A percentile compares a stretch with the other conserved stretches of the same genome.
These are phyloP conservation scores for Hypoxylon sp. DNA, from an alignment of 2,329 filamentous ascomycete species.

Conservation along the genomic window DNA sequence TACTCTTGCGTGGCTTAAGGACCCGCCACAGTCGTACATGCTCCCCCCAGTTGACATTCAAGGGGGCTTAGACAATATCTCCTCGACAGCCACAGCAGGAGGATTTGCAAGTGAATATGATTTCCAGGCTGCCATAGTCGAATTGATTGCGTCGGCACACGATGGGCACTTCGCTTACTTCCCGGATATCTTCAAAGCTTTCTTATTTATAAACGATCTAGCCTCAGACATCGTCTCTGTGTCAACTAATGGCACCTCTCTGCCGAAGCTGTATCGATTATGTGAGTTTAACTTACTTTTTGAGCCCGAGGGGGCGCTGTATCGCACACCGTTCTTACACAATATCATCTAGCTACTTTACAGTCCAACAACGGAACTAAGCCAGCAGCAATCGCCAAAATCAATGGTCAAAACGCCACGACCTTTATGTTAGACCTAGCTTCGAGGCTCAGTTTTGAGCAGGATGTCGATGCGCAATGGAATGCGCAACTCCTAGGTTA, in stretches of 20 bases:
- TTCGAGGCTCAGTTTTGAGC: slow-evolving; percentile 61
- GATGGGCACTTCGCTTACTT: slow-evolving; percentile 75
- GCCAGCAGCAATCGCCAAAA: slow-evolving; percentile 66
- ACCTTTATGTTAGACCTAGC: slow-evolving; percentile 64
- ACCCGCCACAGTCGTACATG: slow-evolving; percentile 66
- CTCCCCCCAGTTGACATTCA: slow-evolving; percentile 65
- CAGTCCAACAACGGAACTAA: slow-evolving; percentile 38
- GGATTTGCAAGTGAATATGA: slow-evolving; percentile 68
- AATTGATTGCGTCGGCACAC: slow-evolving; percentile 68
- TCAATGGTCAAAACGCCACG: slow-evolving; percentile 70
- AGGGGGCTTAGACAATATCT: slow-evolving; percentile 62
- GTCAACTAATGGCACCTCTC: slow-evolving; percentile 69
- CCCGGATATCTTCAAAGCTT: slow-evolving; percentile 68
- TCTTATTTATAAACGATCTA: slow-evolving; percentile 60
- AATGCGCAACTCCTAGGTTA: slow-evolving; percentile 53
- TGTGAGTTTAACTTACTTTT: slow-evolving; percentile 52
- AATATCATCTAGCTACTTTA: slow-evolving; percentile 44
- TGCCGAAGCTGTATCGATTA: slow-evolving; percentile 71
- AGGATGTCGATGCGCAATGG: slow-evolving; percentile 72
- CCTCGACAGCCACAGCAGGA: slow-evolving; percentile 58
- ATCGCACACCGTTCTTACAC: slow-evolving; percentile 26
- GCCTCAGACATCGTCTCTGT: slow-evolving; percentile 67
- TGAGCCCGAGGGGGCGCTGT: not conserved
- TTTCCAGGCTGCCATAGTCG: slow-evolving; percentile 68
- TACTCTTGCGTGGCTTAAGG: slow-evolving; percentile 63